A percentile compares a stretch with the other conserved stretches of the same genome.
Conservation (phyloP, 2,329 filamentous ascomycete genomes). For the Ascocoryne sarcoides region DNA sequence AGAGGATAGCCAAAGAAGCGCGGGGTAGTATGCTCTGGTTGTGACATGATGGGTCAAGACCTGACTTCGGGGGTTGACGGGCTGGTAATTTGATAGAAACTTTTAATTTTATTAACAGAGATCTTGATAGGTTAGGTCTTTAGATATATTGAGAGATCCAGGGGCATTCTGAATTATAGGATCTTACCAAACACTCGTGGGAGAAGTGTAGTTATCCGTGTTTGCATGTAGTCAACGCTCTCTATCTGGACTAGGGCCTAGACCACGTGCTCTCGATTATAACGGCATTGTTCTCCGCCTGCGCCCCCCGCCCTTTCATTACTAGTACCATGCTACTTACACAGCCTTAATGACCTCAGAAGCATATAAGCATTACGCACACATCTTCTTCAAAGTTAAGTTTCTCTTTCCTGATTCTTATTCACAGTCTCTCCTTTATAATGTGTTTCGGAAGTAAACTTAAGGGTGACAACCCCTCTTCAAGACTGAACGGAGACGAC, state of each 20-base stretch:
- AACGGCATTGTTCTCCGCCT: neutral
- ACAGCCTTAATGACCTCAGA: constrained; percentile 6
- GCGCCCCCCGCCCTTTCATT: constrained; percentile 4
- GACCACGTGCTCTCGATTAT: neutral
- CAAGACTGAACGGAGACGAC: constrained; percentile 9
- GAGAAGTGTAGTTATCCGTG: no score
- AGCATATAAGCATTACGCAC: neutral
- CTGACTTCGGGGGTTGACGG: no score
- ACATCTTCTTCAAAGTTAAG: constrained; percentile 6
- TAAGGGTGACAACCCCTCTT: constrained; percentile 18
- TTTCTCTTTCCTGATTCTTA: constrained; percentile 1
- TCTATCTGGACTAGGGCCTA: neutral
- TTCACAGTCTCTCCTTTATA: constrained; percentile 1
- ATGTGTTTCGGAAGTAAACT: constrained; percentile 25
- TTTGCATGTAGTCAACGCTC: neutral
- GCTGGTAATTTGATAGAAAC: no score
- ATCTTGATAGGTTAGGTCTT: no score
- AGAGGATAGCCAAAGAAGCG: constrained; percentile 24
- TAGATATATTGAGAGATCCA: no score
- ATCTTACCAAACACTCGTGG: no score
- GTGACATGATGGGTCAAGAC: no score
- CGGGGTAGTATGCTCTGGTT: constrained; percentile 1
- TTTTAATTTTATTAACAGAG: no score
- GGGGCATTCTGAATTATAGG: no score
- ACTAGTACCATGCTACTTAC: no score